Percentiles rank a stretch among this genome's conserved stretches.
phyloP scores from a whole-genome alignment of 1,284 basidiomycete species.

The Schizopora paradoxa region DNA sequence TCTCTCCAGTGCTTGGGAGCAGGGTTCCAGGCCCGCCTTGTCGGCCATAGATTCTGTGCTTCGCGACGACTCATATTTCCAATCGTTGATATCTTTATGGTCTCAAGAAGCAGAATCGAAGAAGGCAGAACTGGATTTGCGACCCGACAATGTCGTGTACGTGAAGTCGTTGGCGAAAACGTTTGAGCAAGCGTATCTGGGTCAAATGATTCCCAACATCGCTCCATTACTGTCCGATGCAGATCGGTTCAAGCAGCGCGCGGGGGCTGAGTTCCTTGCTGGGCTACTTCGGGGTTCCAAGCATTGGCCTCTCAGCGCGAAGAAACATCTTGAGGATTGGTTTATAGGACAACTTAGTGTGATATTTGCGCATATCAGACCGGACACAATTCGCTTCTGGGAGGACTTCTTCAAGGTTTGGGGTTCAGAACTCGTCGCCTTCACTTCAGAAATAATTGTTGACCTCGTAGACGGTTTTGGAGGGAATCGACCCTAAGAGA shows the following conservation, averaged over 20 bases:
- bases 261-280: slow-evolving; percentile 81
- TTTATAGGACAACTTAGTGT: slow-evolving; percentile 60
- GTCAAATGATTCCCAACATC: slow-evolving; percentile 46
- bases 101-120: slow-evolving; percentile 65
- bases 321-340: slow-evolving; percentile 78
- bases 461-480: slow-evolving; percentile 34
- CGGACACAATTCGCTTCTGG: slow-evolving; percentile 78
- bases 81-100: slow-evolving; percentile 55
- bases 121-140: slow-evolving; percentile 40
- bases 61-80: slow-evolving; percentile 53
- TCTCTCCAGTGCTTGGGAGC: slow-evolving; percentile 58
- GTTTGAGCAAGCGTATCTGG: slow-evolving; percentile 52
- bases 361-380: slow-evolving; percentile 77
- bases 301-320: slow-evolving; percentile 74
- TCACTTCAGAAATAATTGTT: slow-evolving; percentile 5
- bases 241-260: slow-evolving; percentile 90
- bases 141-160: slow-evolving; percentile 60
- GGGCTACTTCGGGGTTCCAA: slow-evolving; percentile 74
- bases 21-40: slow-evolving; percentile 54
- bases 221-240: slow-evolving; percentile 60
- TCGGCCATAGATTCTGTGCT: slow-evolving; percentile 51
- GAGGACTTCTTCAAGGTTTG: slow-evolving; percentile 58
- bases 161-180: slow-evolving; percentile 70
- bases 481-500: slow-evolving; percentile 78
- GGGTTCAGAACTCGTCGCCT: slow-evolving; percentile 8